Evolutionary conservation across 2,329 filamentous ascomycete species (phyloP), one percentile per base, ranked within the genome.

Genomic region (Ophiostoma sp.): DNA sequence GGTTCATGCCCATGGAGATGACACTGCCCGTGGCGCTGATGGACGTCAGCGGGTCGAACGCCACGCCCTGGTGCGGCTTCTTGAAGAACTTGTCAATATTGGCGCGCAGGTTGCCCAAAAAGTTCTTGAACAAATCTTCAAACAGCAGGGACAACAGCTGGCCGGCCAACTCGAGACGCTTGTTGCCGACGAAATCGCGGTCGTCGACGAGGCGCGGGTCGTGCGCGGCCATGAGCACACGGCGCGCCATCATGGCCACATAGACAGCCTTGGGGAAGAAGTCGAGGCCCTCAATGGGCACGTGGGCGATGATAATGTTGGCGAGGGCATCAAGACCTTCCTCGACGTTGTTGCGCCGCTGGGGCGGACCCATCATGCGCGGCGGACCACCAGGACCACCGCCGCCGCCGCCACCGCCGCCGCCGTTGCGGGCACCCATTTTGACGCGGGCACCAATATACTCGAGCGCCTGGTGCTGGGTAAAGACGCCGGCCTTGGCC

Each of bases 231-330:
- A 98, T 97, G 68, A 99, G 84, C 3, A 98, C 95, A 81, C 95
- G 90, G n/a, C 96, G 92, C 36, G 94, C 93, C 96, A 99, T 99
- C 85, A 97, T 93, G 66, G 95, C 95, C 72, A 99, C 90, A 79
- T 98, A 99, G 9, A 98, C 88, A 28, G 95, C 95, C 81, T 99
- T 99, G n/a, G 95, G 95, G 72, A 96, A 91, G 81, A 98, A 98
- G 79, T 99, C 95, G 77, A 97, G 89, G 63, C 93, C 93, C 77
- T 93, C 89, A 50, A 99, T 95, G 5, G 94, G 92, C 39, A 99
- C 95, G 78, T 99, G 96, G 7, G 96, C 95, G 74, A 99, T 94
- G 75, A 99, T 92, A 72, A 98, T 92, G 78, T 94, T 95, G 22
- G 95, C 93, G 55, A 99, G 87, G 25, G 95, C 95, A 81, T 99